Conservation (phyloP, 192 early-diverging fungal genomes). For the Kappamyces sp. region DNA sequence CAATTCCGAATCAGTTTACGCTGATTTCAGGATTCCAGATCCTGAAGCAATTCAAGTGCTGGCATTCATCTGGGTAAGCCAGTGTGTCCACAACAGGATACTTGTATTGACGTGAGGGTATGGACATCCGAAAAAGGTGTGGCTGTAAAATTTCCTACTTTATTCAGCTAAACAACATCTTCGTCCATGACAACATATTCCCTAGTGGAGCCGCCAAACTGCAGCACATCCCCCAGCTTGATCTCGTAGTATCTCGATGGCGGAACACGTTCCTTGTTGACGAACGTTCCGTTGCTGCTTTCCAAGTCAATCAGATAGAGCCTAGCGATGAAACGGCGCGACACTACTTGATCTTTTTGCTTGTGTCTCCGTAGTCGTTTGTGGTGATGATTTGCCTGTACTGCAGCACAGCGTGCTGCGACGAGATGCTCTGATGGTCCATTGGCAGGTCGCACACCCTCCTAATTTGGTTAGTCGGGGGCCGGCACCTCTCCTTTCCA, state of each 20-base stretch:
- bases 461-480: constrained; percentile 9
- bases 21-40: too few relatives aligned
- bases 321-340: constrained; percentile 33
- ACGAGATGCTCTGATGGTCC: constrained; percentile 92
- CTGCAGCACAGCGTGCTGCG: constrained; percentile 91
- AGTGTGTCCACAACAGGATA: too few relatives aligned
- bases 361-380: constrained; percentile 39
- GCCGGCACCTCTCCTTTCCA: constrained; percentile 79
- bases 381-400: constrained; percentile 62
- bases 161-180: too few relatives aligned
- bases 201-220: constrained; percentile 83
- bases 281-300: constrained; percentile 83
- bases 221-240: constrained; percentile 73
- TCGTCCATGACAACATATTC: constrained; percentile 89
- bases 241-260: constrained; percentile 78
- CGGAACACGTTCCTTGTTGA: constrained; percentile 75
- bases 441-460: constrained; percentile 84
- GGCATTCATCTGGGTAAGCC: too few relatives aligned
- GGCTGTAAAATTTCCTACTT: too few relatives aligned
- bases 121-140: too few relatives aligned
- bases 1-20: too few relatives aligned
- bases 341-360: constrained; percentile 57
- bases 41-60: too few relatives aligned
- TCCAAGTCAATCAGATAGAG: constrained; percentile 92
- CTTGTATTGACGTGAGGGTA: too few relatives aligned